A percentile compares a stretch with the other conserved stretches of the same genome.
Conservation (phyloP, 352 stramenopile genomes). For the Globisporangium radiosum region DNA sequence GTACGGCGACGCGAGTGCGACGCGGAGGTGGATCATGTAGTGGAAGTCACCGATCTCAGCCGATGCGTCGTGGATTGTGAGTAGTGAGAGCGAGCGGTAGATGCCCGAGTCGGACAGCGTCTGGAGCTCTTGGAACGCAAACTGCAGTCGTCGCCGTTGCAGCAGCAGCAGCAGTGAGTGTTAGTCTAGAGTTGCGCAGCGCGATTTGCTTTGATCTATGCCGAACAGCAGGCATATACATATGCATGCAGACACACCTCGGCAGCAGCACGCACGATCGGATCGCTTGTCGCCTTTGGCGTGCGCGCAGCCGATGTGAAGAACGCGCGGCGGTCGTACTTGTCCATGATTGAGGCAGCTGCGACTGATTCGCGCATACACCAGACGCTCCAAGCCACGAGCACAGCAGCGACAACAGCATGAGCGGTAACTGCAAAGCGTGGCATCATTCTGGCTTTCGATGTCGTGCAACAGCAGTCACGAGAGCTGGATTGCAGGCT, state of each 20-base stretch:
- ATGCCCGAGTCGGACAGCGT: slow-evolving; percentile 64
- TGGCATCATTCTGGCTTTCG: neutral
- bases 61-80: slow-evolving; percentile 40
- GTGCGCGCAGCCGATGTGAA: slow-evolving; percentile 18
- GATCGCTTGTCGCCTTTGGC: slow-evolving; percentile 23
- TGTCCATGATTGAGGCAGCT: neutral
- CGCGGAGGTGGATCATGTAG: slow-evolving; percentile 61
- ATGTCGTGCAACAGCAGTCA: neutral
- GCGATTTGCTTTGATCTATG: neutral
- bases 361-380: neutral
- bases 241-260: slow-evolving; percentile 16
- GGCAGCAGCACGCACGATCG: slow-evolving; percentile 34
- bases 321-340: slow-evolving; percentile 17
- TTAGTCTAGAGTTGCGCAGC: neutral
- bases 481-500: neutral
- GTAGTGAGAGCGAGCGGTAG: slow-evolving; percentile 54
- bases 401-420: neutral
- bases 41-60: slow-evolving; percentile 76
- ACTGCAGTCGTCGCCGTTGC: slow-evolving; percentile 19
- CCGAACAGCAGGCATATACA: neutral
- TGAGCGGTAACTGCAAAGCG: neutral
- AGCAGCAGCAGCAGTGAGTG: neutral
- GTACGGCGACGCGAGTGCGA: slow-evolving; percentile 61
- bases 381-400: neutral
- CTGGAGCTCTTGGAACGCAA: slow-evolving; percentile 52